A percentile compares a stretch with the other conserved stretches of the same genome.
Conservation (phyloP, 495 filamentous ascomycete species). For the Penicillium coffeae region DNA sequence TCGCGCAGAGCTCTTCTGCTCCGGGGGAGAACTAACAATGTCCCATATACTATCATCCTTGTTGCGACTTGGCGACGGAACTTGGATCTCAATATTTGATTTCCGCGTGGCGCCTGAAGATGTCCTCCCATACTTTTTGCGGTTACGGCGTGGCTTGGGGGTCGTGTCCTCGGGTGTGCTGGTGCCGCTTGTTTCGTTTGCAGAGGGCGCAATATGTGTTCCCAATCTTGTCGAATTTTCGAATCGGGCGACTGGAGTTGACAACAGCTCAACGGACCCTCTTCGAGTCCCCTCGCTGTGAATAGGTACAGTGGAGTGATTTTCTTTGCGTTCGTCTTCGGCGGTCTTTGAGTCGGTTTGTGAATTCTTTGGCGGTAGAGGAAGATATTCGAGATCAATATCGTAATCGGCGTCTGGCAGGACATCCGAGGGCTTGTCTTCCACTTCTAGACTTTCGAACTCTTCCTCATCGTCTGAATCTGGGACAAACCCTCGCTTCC, state of each 20-base stretch:
- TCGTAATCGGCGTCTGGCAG: constrained; percentile 5
- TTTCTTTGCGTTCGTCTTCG: not conserved
- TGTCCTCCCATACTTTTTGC: constrained; percentile 12
- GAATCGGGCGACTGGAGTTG: not conserved
- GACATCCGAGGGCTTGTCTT: constrained; percentile 10
- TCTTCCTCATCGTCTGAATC: constrained; percentile 60
- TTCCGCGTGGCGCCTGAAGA: constrained; percentile 3
- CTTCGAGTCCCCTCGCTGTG: not conserved
- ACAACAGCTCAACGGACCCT: constrained; percentile 1
- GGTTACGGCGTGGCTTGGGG: not conserved
- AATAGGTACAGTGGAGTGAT: constrained; percentile 3
- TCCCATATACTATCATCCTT: constrained; percentile 19
- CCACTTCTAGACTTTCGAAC: constrained; percentile 33
- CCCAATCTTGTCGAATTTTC: not conserved
- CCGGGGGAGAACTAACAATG: constrained; percentile 15
- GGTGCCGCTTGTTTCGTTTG: not conserved
- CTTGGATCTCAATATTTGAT: not conserved
- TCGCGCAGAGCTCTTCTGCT: not conserved
- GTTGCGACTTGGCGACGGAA: not conserved
- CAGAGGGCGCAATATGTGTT: not conserved
- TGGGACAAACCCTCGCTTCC: constrained; percentile 57
- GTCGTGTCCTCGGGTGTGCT: not conserved
- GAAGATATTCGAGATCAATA: constrained; percentile 17
- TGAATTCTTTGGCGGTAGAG: constrained; percentile 4
- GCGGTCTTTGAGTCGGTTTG: not conserved